phyloP scores from a whole-genome alignment of 768 basidiomycete species.

The Boletus rubescentipes region DNA sequence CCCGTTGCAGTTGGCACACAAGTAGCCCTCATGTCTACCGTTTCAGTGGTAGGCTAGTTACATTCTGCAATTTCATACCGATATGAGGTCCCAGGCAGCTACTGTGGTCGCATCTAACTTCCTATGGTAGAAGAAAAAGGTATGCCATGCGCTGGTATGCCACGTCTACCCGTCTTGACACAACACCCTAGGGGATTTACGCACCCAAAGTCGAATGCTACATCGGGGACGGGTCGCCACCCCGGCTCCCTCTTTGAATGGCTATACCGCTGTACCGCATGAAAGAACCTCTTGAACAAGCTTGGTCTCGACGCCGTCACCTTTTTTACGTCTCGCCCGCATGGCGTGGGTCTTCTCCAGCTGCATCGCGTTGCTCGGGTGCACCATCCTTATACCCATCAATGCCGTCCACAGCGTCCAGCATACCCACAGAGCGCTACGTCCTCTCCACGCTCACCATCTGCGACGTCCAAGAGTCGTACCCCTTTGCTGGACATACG shows the following conservation, averaged over 20 bases:
- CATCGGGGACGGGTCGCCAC: conserved; percentile 71
- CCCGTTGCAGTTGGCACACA: conserved; percentile 81
- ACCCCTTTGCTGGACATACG: conserved; percentile 86
- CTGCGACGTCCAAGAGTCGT: conserved; percentile 68
- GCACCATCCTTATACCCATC: conserved; percentile 79
- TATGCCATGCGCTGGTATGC: conserved; percentile 24
- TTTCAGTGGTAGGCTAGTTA: conserved; percentile 61
- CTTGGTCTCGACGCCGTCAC: conserved; percentile 92
- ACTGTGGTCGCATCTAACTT: conserved; percentile 79
- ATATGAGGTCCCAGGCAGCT: conserved; percentile 43
- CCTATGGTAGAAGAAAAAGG: conserved; percentile 89
- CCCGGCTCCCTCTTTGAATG: conserved; percentile 85
- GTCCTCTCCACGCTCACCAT: conserved; percentile 82
- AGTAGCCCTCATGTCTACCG: conserved; percentile 64
- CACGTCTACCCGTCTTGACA: not conserved
- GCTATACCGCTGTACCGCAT: conserved; percentile 81
- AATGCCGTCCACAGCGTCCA: conserved; percentile 82
- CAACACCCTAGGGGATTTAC: conserved; percentile 65
- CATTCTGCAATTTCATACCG: not conserved
- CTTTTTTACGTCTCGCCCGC: conserved; percentile 87
- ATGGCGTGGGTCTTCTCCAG: conserved; percentile 77
- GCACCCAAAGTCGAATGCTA: conserved; percentile 95
- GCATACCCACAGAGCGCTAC: conserved; percentile 53
- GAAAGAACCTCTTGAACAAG: conserved; percentile 83
- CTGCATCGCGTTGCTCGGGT: conserved; percentile 59